Evolutionary conservation across 1,284 basidiomycete genomes (phyloP).

Genomic region (Sanghuangporus weigelae): DNA sequence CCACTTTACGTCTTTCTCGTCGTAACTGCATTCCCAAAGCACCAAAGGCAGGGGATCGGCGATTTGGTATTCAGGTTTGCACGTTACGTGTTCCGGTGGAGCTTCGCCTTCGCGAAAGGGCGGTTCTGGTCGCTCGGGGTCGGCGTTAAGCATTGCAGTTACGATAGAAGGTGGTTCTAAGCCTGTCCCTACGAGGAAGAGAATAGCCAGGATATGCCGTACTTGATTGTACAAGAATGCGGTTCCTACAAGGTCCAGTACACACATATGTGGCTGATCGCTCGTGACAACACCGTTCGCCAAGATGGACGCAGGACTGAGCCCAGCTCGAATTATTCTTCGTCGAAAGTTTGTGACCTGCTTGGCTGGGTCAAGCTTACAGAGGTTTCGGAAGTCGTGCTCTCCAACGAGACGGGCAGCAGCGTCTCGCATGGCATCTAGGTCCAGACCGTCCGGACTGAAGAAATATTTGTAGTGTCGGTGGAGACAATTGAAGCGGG

Average conservation of each 20-base stretch:
- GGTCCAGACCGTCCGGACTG: conserved; percentile 57
- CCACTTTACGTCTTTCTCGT: conserved; percentile 69
- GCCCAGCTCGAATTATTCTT: conserved; percentile 59
- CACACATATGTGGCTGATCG: conserved; percentile 40
- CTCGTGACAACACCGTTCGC: neutral
- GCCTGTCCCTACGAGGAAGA: conserved; percentile 85
- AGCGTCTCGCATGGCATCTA: conserved; percentile 74
- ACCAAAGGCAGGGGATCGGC: conserved; percentile 87
- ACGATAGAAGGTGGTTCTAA: conserved; percentile 76
- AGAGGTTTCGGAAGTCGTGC: conserved; percentile 96
- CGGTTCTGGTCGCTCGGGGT: conserved; percentile 28
- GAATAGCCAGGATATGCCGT: conserved; percentile 89
- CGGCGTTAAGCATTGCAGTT: conserved; percentile 71
- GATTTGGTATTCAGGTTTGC: conserved; percentile 92
- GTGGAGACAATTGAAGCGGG: conserved; percentile 82
- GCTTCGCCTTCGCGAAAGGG: conserved; percentile 31
- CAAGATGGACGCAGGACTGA: conserved; percentile 37
- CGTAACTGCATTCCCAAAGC: conserved; percentile 89
- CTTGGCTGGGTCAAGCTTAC: conserved; percentile 92
- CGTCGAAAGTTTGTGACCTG: conserved; percentile 82
- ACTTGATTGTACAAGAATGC: conserved; percentile 98
- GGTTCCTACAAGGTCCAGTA: conserved; percentile 83
- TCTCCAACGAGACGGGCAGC: conserved; percentile 75
- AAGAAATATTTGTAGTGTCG: conserved; percentile 99
- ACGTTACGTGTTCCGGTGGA: conserved; percentile 45